Evolutionary conservation across 1,284 basidiomycete genomes (phyloP), one percentile per base, ranked within the genome.

Genomic region (Cryptococcus wingfieldii): DNA sequence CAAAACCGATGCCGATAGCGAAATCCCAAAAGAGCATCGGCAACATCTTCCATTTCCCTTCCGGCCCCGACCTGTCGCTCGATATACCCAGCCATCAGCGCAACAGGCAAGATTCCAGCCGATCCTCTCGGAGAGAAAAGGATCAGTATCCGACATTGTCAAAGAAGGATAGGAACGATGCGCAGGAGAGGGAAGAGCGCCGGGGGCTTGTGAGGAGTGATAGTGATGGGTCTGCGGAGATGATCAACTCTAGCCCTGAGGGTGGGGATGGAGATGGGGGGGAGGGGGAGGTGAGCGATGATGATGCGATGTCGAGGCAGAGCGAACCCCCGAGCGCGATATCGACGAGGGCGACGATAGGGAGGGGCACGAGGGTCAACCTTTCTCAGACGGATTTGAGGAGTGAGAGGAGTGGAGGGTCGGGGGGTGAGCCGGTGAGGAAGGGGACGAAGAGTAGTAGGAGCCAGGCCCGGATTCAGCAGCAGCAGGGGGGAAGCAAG

Each of bases 21-120:
- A 27, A n/a, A 37, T 18, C n/a, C 28, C 25, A 10, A 23, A 13
- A 31, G 14, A 19, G 54, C 47, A 47, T 62, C 14, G 50, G 54
- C n/a, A 51, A 54, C 31, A 25, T 65, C 5, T 60, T 64, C 47
- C 50, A 59, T 19, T 62, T 65, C 50, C 46, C 38, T 2, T 60
- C 63, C 18, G 58, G 58, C 14, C 63, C 63, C 7, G 63, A 64
- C 49, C 58, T 64, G 1, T 52, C 58, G 10, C 46, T 64, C 23
- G 39, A 55, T 9, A 46, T 46, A 14, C 44, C 57, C 19, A 31
- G 41, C 5, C 52, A 23, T 23, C 23, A 23, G 23, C 23, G 28
- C 28, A 44, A 43, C 41, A 37, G 54, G 38, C 50, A 54, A 16
- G 54, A 44, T 49, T 54, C 55, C 6, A 47, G 46, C 18, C 8